Evolutionary conservation across 2,329 filamentous ascomycete genomes (phyloP).

Genomic region (Diaporthe helianthi): DNA sequence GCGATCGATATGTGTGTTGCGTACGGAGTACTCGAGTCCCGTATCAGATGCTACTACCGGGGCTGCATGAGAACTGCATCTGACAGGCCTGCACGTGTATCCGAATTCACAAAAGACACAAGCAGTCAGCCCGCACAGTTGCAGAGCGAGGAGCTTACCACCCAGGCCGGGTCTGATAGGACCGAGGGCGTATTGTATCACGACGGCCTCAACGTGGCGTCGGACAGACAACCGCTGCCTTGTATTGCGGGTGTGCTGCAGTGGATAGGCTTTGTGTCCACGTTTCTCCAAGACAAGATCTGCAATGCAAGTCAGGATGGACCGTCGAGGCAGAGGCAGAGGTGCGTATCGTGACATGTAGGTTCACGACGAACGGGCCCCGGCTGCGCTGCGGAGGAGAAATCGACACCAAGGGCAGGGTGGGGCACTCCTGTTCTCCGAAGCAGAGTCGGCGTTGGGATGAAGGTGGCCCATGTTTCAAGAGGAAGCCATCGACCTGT

Average conservation of each 20-base stretch:
- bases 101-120: background rate
- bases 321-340: background rate
- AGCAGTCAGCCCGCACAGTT: background rate
- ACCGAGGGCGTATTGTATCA: background rate
- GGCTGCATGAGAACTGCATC: constrained; percentile 18
- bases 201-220: background rate
- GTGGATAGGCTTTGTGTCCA: background rate
- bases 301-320: constrained; percentile 5
- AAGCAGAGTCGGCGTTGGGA: constrained; percentile 19
- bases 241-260: background rate
- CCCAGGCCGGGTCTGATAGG: background rate
- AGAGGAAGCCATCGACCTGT: constrained; percentile 18
- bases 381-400: background rate
- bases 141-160: constrained; percentile 1
- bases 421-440: constrained; percentile 15
- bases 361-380: background rate
- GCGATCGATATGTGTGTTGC: constrained; percentile 18
- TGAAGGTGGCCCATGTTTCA: constrained; percentile 23
- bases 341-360: background rate
- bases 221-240: background rate
- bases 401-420: background rate
- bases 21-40: constrained; percentile 15
- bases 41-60: constrained; percentile 33
- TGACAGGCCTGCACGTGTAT: constrained; percentile 22
- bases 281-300: constrained; percentile 2